phyloP scores from a whole-genome alignment of 2,329 filamentous ascomycete species.

The Bisporella sp. region DNA sequence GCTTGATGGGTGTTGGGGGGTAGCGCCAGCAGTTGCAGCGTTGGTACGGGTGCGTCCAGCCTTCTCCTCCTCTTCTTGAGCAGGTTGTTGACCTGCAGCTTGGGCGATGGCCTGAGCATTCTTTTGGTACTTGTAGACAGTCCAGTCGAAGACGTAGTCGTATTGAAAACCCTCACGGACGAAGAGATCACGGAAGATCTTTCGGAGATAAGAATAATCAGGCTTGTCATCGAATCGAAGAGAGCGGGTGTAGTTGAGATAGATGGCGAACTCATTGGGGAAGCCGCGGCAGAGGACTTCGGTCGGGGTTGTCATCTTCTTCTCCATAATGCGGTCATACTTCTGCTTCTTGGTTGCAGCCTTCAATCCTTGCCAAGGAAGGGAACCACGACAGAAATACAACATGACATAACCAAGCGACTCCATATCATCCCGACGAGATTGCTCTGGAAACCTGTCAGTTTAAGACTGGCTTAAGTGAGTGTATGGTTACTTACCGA shows the following conservation, averaged over 20 bases:
- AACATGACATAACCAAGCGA: conserved; percentile 99
- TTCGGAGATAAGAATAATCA: conserved; percentile 98
- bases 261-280: conserved; percentile 99
- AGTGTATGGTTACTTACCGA: conserved; percentile 51
- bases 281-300: conserved; percentile 98
- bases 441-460: conserved; percentile 66
- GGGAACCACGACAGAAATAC: conserved; percentile 98
- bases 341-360: conserved; percentile 99
- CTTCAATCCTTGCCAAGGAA: conserved; percentile 98
- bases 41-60: conserved; percentile 58
- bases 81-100: conserved; percentile 58
- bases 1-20: conserved; percentile 43
- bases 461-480: conserved; percentile 1
- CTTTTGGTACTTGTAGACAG: conserved; percentile 99
- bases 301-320: conserved; percentile 99
- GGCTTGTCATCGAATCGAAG: conserved; percentile 99
- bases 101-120: conserved; percentile 92
- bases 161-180: conserved; percentile 99
- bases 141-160: conserved; percentile 99
- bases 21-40: conserved; percentile 55
- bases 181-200: conserved; percentile 99
- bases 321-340: conserved; percentile 99
- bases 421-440: conserved; percentile 98
- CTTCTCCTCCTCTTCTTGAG: conserved; percentile 72
- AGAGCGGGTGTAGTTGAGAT: conserved; percentile 97